phyloP scores from a whole-genome alignment of 768 basidiomycete species.

The Kwoniella botswanensis region DNA sequence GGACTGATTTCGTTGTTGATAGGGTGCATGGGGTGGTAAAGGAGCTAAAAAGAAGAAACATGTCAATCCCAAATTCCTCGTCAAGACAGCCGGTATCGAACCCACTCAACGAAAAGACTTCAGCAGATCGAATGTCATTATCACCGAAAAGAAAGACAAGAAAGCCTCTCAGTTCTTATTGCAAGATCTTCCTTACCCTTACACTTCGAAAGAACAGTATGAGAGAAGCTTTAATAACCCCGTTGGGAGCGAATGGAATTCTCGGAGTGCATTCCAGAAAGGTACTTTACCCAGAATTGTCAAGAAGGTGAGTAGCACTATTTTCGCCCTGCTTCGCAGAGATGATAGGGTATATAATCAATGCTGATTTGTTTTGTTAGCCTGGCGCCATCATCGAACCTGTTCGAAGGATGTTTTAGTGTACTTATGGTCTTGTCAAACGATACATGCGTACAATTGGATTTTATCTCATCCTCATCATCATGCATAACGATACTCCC shows the following conservation, averaged over 20 bases:
- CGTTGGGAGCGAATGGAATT: conserved; percentile 92
- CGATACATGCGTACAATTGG: too few relatives aligned
- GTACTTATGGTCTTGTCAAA: too few relatives aligned
- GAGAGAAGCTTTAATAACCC: conserved; percentile 81
- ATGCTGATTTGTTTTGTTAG: conserved; percentile 15
- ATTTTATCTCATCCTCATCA: too few relatives aligned
- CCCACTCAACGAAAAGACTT: conserved; percentile 81
- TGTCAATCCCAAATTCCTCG: conserved; percentile 69
- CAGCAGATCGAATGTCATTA: conserved; percentile 84
- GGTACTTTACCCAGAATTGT: conserved; percentile 82
- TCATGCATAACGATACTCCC: too few relatives aligned
- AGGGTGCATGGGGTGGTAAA: conserved; percentile 92
- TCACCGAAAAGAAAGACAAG: conserved; percentile 93
- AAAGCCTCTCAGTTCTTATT: conserved; percentile 88
- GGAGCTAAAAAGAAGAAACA: conserved; percentile 72
- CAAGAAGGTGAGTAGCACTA: conserved; percentile 70
- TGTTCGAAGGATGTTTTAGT: conserved; percentile 52
- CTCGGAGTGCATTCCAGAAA: conserved; percentile 65
- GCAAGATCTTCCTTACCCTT: conserved; percentile 91
- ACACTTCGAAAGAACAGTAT: conserved; percentile 90
- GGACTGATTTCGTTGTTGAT: conserved; percentile 4
- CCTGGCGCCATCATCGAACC: conserved; percentile 58
- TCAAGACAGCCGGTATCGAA: conserved; percentile 80
- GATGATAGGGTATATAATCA: neutral
- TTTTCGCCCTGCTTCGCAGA: neutral